These are phyloP conservation scores for Pseudoturritis turrita DNA, from an alignment of 345 rosid genomes.

Conservation along the genomic window DNA sequence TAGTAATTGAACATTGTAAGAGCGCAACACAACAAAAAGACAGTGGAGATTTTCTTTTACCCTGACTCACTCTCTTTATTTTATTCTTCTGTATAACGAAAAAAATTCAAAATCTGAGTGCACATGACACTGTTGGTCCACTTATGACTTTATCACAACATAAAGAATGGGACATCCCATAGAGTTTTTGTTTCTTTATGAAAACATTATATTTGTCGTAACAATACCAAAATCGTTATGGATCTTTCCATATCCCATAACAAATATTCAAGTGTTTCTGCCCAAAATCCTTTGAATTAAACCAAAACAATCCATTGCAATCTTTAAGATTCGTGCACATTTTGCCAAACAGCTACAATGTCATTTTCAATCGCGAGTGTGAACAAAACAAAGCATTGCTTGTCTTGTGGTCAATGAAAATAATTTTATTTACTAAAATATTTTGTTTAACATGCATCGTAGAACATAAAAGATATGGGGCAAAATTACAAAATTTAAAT, in stretches of 20 bases:
- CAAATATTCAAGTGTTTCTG: not conserved
- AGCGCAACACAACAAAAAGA: constrained; percentile 17
- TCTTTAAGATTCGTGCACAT: constrained; percentile 19
- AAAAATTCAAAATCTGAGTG: constrained; percentile 18
- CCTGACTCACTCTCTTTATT: constrained; percentile 7
- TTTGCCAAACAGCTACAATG: constrained; percentile 5
- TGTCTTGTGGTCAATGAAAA: not conserved
- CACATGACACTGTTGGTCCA: constrained; percentile 31
- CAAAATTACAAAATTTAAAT: constrained; percentile 19
- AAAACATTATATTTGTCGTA: constrained; percentile 8
- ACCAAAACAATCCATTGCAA: not conserved
- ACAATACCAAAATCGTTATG: constrained; percentile 14
- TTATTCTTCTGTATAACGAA: not conserved
- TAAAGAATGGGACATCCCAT: constrained; percentile 18
- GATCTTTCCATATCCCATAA: not conserved
- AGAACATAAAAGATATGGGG: not conserved
- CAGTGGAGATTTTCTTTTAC: not conserved
- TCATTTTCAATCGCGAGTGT: constrained; percentile 14
- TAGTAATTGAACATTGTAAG: constrained; percentile 7
- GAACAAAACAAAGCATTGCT: constrained; percentile 9
- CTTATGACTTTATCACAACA: constrained; percentile 26
- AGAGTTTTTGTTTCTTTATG: constrained; percentile 15
- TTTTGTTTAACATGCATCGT: not conserved
- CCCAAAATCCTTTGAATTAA: not conserved
- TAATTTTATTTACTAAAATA: not conserved